These are phyloP conservation scores for Aphanomyces stellatus DNA, from an alignment of 352 stramenopile genomes.

Conservation along the genomic window DNA sequence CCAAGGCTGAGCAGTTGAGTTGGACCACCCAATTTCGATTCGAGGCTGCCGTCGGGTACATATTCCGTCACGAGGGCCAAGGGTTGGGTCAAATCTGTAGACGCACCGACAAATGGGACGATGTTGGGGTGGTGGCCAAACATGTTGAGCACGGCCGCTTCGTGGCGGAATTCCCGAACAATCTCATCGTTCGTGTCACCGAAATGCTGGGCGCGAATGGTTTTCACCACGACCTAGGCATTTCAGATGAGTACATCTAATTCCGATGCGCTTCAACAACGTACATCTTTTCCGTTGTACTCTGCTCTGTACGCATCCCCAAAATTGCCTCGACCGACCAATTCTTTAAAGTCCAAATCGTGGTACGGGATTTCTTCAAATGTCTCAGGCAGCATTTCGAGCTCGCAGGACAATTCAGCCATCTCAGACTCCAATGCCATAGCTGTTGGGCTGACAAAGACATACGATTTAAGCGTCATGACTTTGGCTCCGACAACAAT, in stretches of 20 bases:
- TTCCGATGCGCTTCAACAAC: constrained; percentile 32
- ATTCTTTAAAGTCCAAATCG: constrained; percentile 56
- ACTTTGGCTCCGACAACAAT: constrained; percentile 69
- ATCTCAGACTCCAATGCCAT: constrained; percentile 40
- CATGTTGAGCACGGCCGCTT: constrained; percentile 69
- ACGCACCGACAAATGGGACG: constrained; percentile 68
- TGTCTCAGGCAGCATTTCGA: constrained; percentile 61
- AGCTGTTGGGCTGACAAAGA: constrained; percentile 30
- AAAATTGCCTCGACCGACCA: constrained; percentile 58
- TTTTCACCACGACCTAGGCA: constrained; percentile 9
- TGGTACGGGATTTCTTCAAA: constrained; percentile 64
- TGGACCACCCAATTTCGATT: constrained; percentile 45
- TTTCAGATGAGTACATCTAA: constrained; percentile 1
- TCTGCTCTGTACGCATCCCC: constrained; percentile 56
- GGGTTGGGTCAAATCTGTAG: constrained; percentile 50
- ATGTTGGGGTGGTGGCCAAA: constrained; percentile 72
- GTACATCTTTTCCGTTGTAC: constrained; percentile 39
- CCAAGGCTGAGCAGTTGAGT: no score
- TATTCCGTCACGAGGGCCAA: constrained; percentile 59
- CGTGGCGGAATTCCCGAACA: constrained; percentile 67
- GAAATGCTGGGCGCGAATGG: constrained; percentile 48
- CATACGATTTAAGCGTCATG: constrained; percentile 51
- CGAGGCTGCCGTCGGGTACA: constrained; percentile 54
- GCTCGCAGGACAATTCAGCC: constrained; percentile 38
- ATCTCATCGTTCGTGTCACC: constrained; percentile 62